Base-by-base conservation (phyloP, 2,329 filamentous ascomycete species). In the Arachnopeziza araneosa region DNA sequence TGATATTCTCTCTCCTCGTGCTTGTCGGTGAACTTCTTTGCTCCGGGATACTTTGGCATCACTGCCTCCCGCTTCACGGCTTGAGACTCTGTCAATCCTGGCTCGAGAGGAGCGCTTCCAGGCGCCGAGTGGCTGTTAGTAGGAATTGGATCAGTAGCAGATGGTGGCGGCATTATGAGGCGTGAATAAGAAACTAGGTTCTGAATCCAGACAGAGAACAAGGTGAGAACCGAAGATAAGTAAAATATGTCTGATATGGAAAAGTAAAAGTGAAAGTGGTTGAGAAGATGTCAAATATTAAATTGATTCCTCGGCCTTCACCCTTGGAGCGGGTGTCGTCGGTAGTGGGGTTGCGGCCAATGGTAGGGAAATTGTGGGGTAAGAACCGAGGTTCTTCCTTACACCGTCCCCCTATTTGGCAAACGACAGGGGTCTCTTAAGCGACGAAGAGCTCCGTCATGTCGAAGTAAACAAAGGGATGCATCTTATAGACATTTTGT, bases 1-100 rank as follows among this genome's bases (percentile, higher is more conserved):
- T 71, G 69, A 61, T 73, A 75, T 55, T 70, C 69, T 32, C 73
- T 65, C 67, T 75, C 72, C 23, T 70, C 63, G 52, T 71, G 70
- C 56, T 70, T 70, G 59, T 75, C 69, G 32, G 63, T 64, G 55
- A 73, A 73, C 0, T 49, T 62, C 3, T 63, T 63, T 44, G 17
- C 6, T 8, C 59, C 57, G 1, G 62, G 60, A 10, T 61, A 51
- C 19, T 14, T 53, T 1, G 56, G 48, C 50, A 60, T 56, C 6
- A n/a, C 55, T 10, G 61, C 23, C 49, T 58, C 53, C 24, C 54
- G 56, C 23, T 59, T 63, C 19, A 60, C 30, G 2, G 54, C 62
- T 57, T 66, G 62, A 22, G 60, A 44, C 44, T 63, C 62, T 1
- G 62, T 57, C 2, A 68, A 24, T 1, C 64, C 67, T 1, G 66